These are phyloP conservation scores for Cyclocybe cylindracea DNA, from an alignment of 768 basidiomycete genomes.

Conservation along the genomic window DNA sequence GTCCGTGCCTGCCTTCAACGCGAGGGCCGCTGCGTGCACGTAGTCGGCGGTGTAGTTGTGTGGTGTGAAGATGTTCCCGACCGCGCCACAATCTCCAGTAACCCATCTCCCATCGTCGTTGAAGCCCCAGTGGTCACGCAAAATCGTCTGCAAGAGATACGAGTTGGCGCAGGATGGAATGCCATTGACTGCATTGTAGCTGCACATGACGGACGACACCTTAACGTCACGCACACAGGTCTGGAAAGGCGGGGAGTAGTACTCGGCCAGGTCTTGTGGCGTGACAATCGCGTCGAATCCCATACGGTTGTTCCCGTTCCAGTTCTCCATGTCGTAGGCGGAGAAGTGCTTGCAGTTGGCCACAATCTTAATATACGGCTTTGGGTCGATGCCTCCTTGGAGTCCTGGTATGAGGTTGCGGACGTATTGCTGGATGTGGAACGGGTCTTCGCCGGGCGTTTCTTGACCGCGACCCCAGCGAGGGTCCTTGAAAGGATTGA, in stretches of 20 bases:
- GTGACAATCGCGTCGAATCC: slow-evolving; percentile 57
- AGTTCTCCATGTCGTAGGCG: slow-evolving; percentile 59
- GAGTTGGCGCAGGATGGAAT: slow-evolving; percentile 55
- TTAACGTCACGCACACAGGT: slow-evolving; percentile 62
- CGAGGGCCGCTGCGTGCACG: slow-evolving; percentile 48
- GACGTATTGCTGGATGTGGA: slow-evolving; percentile 53
- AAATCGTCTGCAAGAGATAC: slow-evolving; percentile 51
- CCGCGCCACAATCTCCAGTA: slow-evolving; percentile 58
- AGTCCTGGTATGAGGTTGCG: slow-evolving; percentile 54
- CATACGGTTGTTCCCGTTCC: slow-evolving; percentile 50
- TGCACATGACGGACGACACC: slow-evolving; percentile 63
- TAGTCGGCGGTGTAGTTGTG: slow-evolving; percentile 49
- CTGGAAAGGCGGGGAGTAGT: slow-evolving; percentile 57
- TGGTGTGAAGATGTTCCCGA: slow-evolving; percentile 49
- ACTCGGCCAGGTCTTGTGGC: slow-evolving; percentile 56
- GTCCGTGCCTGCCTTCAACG: slow-evolving; percentile 55
- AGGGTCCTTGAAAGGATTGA: slow-evolving; percentile 61
- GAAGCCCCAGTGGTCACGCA: slow-evolving; percentile 55
- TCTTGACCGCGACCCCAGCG: slow-evolving; percentile 66
- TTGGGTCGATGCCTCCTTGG: slow-evolving; percentile 58
- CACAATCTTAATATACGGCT: slow-evolving; percentile 49
- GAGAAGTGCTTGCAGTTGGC: slow-evolving; percentile 66
- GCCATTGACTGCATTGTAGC: slow-evolving; percentile 63
- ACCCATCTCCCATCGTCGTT: slow-evolving; percentile 52
- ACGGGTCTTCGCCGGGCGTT: slow-evolving; percentile 63